phyloP scores from a whole-genome alignment of 306 rosid species.

The Corylus americana region DNA sequence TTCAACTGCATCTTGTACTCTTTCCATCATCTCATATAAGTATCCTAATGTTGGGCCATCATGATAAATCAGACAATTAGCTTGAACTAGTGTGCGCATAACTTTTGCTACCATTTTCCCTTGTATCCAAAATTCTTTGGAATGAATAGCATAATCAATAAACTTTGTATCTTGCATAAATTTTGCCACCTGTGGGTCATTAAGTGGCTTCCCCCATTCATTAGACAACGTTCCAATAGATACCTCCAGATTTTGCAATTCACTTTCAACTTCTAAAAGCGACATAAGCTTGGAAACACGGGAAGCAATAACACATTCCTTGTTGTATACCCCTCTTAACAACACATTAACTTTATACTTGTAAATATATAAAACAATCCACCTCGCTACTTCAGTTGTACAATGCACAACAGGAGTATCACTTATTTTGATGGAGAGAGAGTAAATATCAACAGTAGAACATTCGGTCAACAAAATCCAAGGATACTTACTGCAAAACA shows the following conservation, averaged over 20 bases:
- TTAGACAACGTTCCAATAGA: not conserved
- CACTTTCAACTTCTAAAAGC: not conserved
- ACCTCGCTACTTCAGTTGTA: not conserved
- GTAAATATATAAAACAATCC: not conserved
- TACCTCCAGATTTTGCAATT: not conserved
- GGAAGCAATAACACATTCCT: fast-evolving
- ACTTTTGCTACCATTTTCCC: not conserved
- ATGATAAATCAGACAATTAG: not conserved
- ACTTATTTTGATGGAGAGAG: not conserved
- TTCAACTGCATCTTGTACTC: not conserved
- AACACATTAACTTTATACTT: not conserved
- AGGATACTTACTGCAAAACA: not conserved
- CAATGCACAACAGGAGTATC: too few relatives aligned
- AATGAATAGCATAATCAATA: not conserved
- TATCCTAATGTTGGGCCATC: not conserved
- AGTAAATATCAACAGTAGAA: not conserved
- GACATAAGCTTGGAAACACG: not conserved
- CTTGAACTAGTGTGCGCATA: not conserved
- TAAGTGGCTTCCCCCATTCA: not conserved
- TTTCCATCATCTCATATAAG: conserved; percentile 11
- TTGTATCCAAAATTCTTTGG: not conserved
- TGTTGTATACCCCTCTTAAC: not conserved
- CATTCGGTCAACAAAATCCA: not conserved
- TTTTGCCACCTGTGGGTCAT: not conserved
- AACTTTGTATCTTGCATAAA: not conserved